Evolutionary conservation across 257 asterid species (phyloP), one percentile per base, ranked within the genome.

Genomic region (Eustoma russellianum): DNA sequence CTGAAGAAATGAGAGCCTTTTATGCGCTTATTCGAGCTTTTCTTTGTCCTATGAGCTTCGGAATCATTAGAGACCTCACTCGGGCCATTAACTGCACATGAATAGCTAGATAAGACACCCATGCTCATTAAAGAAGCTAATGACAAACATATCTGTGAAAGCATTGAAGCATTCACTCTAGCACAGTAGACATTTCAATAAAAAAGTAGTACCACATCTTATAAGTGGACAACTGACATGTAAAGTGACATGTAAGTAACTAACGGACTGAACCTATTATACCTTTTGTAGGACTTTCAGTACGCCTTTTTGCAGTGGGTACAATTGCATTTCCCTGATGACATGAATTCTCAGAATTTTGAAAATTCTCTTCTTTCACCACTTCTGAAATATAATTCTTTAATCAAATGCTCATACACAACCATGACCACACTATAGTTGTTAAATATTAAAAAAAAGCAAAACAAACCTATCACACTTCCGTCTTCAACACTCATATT

Each of bases 271-370:
- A 28, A 28, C 24, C 64, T 24, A 43, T 38, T 48, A 34, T 70
- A 82, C 92, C 98, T 76, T 72, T 86, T 54, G 16, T 53, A 14
- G 68, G 65, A 68, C 75, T 72, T 65, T 72, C 88, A 52, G 80
- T 52, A 17, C 65, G 75, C 68, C 94, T 77, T 79, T 87, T 87
- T 46, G 61, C 66, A 43, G n/a, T n/a, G n/a, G 80, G 34, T 47
- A 47, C 46, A 65, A 60, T 67, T 53, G 69, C 62, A 61, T 66
- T 75, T 49, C 56, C 80, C 61, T 60, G 69, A 16, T 60, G 18
- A 58, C 67, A 64, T 56, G 55, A 51, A 10, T 48, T 72, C 55
- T 57, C 79, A 46, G 35, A 43, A 41, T 45, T 65, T 48, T 57
- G 66, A 30, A 66, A 68, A 43, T 64, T 73, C 52, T 48, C 63